Percentiles rank a stretch among this genome's conserved stretches.
These are phyloP conservation scores for Simplicillium sp. DNA, from an alignment of 2,329 filamentous ascomycete species.

Conservation along the genomic window DNA sequence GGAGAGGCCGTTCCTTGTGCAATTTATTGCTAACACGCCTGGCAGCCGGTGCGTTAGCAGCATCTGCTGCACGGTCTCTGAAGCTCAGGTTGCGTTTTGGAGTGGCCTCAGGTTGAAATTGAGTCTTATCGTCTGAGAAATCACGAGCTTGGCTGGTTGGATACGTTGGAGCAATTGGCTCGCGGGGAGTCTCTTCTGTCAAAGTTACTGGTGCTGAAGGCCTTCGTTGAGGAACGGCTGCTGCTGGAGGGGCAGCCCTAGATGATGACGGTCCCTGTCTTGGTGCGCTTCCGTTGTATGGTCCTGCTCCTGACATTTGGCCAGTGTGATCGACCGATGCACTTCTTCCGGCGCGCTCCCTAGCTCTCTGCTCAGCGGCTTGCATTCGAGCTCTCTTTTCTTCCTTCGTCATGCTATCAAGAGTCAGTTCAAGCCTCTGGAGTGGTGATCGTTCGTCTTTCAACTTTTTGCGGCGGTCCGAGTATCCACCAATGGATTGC, in stretches of 20 bases:
- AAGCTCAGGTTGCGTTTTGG: slow-evolving; percentile 50
- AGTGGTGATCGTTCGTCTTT: slow-evolving; percentile 81
- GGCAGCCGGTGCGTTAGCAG: neutral
- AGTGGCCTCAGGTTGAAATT: slow-evolving; percentile 16
- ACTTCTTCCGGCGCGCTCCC: slow-evolving; percentile 45
- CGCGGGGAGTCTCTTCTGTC: neutral
- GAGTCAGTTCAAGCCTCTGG: slow-evolving; percentile 83
- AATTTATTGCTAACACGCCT: slow-evolving; percentile 48
- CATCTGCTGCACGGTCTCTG: slow-evolving; percentile 41
- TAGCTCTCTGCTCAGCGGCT: slow-evolving; percentile 67
- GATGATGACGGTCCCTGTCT: neutral
- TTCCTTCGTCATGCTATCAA: slow-evolving; percentile 91
- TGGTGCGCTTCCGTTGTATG: neutral
- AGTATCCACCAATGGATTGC: slow-evolving; percentile 26
- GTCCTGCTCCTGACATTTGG: slow-evolving; percentile 6
- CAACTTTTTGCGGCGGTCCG: slow-evolving; percentile 46
- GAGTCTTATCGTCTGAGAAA: neutral
- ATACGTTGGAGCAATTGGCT: neutral
- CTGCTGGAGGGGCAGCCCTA: neutral
- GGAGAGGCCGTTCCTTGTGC: slow-evolving; percentile 46
- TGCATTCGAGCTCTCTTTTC: slow-evolving; percentile 81
- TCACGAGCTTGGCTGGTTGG: neutral
- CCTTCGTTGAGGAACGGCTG: slow-evolving; percentile 1
- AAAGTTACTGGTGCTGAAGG: slow-evolving; percentile 1
- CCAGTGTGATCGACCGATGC: slow-evolving; percentile 9